phyloP scores from a whole-genome alignment of 2,329 filamentous ascomycete genomes.

The Fusarium cicatricum region DNA sequence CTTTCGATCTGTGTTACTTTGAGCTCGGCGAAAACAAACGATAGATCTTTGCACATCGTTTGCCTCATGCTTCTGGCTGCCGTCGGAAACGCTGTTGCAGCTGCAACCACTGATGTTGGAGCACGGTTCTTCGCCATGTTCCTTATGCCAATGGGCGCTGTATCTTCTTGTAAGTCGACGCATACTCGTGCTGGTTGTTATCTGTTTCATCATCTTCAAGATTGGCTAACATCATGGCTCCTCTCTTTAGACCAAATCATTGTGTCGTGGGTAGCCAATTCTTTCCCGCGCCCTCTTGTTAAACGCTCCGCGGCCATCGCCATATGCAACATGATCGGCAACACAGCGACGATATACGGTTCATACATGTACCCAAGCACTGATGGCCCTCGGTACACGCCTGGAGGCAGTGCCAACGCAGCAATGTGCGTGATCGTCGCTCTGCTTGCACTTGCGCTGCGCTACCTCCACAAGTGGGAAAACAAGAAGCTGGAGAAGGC shows the following conservation, averaged over 20 bases:
- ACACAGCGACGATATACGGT: slow-evolving; percentile 59
- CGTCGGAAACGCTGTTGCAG: slow-evolving; percentile 64
- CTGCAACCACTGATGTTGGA: slow-evolving; percentile 57
- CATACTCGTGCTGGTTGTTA: too few relatives aligned
- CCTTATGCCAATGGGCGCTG: slow-evolving; percentile 64
- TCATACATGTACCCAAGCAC: slow-evolving; percentile 57
- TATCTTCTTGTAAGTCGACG: slow-evolving; percentile 52
- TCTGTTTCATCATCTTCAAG: too few relatives aligned
- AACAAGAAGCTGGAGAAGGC: slow-evolving; percentile 66
- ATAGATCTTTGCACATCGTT: slow-evolving; percentile 66
- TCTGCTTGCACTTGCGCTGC: slow-evolving; percentile 60
- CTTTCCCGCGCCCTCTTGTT: slow-evolving; percentile 74
- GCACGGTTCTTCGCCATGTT: slow-evolving; percentile 71
- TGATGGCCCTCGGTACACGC: slow-evolving; percentile 54
- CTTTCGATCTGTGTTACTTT: slow-evolving; percentile 63
- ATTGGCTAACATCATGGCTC: not conserved
- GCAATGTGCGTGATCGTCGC: slow-evolving; percentile 69
- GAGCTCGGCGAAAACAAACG: slow-evolving; percentile 61
- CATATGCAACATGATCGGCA: slow-evolving; percentile 73
- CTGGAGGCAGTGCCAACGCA: slow-evolving; percentile 68
- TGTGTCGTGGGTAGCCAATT: slow-evolving; percentile 74
- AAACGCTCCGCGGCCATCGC: slow-evolving; percentile 72
- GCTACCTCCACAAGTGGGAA: slow-evolving; percentile 64
- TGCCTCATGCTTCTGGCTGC: slow-evolving; percentile 60
- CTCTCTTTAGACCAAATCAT: slow-evolving; percentile 58